A percentile compares a stretch with the other conserved stretches of the same genome.
phyloP scores from a whole-genome alignment of 2,329 filamentous ascomycete genomes.

The Aspergillus texensis region DNA sequence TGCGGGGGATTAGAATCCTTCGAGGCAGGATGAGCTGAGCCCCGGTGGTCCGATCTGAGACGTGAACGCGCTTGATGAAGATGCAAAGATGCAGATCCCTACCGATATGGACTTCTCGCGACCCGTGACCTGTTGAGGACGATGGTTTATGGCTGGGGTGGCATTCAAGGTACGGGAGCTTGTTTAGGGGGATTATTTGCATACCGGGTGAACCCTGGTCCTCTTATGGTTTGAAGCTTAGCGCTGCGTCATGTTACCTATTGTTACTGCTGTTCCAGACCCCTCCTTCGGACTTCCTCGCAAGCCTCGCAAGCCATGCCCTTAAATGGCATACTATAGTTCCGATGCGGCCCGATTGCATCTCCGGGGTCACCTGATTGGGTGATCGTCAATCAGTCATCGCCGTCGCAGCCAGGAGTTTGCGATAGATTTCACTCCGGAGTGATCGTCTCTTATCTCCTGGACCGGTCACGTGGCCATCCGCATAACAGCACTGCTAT shows the following conservation, averaged over 20 bases:
- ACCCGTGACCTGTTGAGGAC: background rate
- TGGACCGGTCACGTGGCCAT: background rate
- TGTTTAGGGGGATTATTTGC: background rate
- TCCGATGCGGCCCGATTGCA: background rate
- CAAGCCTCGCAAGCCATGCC: background rate
- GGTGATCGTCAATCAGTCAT: background rate
- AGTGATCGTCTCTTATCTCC: background rate
- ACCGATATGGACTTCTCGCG: background rate
- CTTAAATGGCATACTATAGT: background rate
- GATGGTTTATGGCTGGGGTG: background rate
- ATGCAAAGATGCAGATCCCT: background rate
- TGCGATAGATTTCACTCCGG: background rate
- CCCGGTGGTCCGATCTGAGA: background rate
- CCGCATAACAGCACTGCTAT: background rate
- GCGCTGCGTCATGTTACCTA: background rate
- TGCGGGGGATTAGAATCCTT: slow-evolving; percentile 1
- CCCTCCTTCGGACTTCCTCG: background rate
- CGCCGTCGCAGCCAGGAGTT: background rate
- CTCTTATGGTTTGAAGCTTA: background rate
- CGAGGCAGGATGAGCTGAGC: background rate
- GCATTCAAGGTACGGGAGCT: background rate
- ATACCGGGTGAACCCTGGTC: background rate
- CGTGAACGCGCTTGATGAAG: background rate
- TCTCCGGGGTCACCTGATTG: background rate
- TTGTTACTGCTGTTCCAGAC: background rate